Percentiles rank a stretch among this genome's conserved stretches.
These are phyloP conservation scores for Bryoglossum gracile DNA, from an alignment of 495 filamentous ascomycete genomes.

Conservation along the genomic window DNA sequence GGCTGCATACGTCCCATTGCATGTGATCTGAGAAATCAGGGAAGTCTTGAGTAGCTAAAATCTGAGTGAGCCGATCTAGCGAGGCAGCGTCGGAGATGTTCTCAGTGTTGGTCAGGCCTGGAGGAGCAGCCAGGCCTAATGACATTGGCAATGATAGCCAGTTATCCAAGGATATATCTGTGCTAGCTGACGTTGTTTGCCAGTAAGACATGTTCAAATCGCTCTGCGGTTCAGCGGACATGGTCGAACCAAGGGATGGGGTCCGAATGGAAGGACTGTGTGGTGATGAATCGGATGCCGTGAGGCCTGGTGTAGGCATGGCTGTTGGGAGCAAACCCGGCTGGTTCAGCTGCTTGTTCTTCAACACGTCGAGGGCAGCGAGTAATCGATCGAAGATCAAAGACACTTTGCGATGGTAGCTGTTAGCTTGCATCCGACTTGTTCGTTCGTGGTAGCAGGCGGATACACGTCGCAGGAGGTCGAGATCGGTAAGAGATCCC, in stretches of 20 bases:
- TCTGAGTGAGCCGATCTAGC: constrained; percentile 4
- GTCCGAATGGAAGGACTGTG: not conserved
- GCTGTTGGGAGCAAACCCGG: not conserved
- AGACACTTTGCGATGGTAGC: constrained; percentile 3
- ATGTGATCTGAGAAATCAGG: not conserved
- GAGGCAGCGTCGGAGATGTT: not conserved
- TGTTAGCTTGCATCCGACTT: constrained; percentile 1
- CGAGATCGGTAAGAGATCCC: not conserved
- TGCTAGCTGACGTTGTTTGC: not conserved
- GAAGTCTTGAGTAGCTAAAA: constrained; percentile 4
- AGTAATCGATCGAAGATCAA: not conserved
- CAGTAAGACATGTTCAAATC: not conserved
- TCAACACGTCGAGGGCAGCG: not conserved
- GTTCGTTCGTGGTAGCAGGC: not conserved
- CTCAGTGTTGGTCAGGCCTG: not conserved
- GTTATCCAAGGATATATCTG: constrained; percentile 1
- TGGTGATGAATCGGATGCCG: not conserved
- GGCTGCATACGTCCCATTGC: not conserved
- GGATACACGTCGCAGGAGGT: not conserved
- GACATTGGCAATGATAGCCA: not conserved
- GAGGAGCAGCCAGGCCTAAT: not conserved
- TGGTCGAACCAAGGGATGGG: not conserved
- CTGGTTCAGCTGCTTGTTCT: not conserved
- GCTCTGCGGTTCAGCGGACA: not conserved
- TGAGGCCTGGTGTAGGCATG: not conserved